Base-by-base conservation (phyloP, 768 basidiomycete species). In the Neoboletus magnificus region DNA sequence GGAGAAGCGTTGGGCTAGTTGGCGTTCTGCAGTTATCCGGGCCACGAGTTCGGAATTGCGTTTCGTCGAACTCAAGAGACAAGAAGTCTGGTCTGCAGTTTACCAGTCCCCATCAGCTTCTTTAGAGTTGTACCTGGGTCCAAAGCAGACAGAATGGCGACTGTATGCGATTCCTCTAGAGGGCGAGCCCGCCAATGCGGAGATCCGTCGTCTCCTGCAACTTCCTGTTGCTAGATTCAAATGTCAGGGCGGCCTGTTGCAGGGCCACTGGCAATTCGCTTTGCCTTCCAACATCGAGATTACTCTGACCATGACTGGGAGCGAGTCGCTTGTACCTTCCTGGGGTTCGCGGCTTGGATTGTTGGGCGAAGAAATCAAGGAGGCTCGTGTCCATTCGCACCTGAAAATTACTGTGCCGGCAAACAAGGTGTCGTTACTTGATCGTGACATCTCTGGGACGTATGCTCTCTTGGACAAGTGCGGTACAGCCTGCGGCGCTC, bases 321-420 rank as follows among this genome's bases (percentile, higher is more conserved):
- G 71, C 16, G 89, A 85, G 23, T 83, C 88, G 30, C 76, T 81
- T 8, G 88, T 93, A 0, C 88, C 90, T 11, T 84, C 88, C 6
- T 98, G 94, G 93, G 86, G 92, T 64, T 81, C 85, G 18, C 82
- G 85, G 27, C 79, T 98, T 29, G 94, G 93, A 7, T 74, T 97
- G 23, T 71, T 76, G 36, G 81, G 77, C 9, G 82, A 83, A 11
- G 80, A 84, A 41, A 86, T 85, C 71, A 83, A 79, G 54, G 83
- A 85, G 44, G 83, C 83, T 65, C 74, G 74, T 60, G 86, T 95
- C 15, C 82, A 85, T 68, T 81, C 89, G 0, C 74, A 79, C 50
- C 60, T 97, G 27, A 76, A 84, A 59, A 73, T 98, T 35, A 72
- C 77, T n/a, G 82, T 88, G 4, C 76, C 82, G 0, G 62, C 70